Base-by-base conservation (phyloP, 371 early-diverging fungal species). In the Circinella minor region DNA sequence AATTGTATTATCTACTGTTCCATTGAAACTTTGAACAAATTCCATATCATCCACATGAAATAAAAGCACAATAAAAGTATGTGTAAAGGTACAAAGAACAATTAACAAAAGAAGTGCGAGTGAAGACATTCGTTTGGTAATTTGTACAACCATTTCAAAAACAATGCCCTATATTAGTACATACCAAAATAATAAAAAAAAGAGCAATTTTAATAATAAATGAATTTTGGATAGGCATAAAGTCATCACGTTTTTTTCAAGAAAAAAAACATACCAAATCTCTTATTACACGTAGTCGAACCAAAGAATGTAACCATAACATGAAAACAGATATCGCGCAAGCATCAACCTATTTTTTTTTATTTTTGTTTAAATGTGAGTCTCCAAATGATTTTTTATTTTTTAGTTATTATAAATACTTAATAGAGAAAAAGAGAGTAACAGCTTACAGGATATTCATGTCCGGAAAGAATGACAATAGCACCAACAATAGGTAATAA, bases 71-170 rank as follows among this genome's bases (percentile, higher is more conserved):
- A 66, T 59, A 59, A 66, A 66, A 18, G 67, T 66, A 37, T 66
- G 67, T 43, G 67, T 39, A 39, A 66, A 66, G 4, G 67, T 54
- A 34, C 54, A 66, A 4, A 66, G 54, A 10, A 57, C 57, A 47
- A 66, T 43, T 18, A 66, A 8, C 46, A 66, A n/a, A 17, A 66
- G 54, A 4, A 55, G 11, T 5, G 54, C 48, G 38, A 66, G 27
- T 4, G 67, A 55, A 43, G 47, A 4, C 20, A 66, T 55, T 4
- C 59, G 57, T 38, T 47, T 39, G 34, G 59, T 66, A 8, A 66
- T 66, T 27, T 66, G 67, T 6, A 66, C 67, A 13, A 66, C 67
- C 39, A 66, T 66, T 55, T 66, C 67, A 39, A 66, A 48, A 15
- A 66, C 46, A 13, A 66, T 55, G 15, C 67, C 67, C 67, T 66